phyloP scores from a whole-genome alignment of 148 eudicot genomes.

The Limonium bicolor region DNA sequence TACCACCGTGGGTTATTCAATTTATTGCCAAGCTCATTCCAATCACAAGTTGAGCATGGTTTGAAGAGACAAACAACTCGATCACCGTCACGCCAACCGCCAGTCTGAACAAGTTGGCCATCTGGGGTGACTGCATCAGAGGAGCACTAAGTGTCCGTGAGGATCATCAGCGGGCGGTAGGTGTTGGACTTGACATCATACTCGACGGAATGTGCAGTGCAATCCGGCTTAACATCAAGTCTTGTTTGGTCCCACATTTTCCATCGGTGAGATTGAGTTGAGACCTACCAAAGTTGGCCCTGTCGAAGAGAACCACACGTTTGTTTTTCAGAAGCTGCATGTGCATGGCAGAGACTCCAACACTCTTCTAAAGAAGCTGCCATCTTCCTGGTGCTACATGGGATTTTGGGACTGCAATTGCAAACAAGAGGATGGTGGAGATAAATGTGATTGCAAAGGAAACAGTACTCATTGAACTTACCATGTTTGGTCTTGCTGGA shows the following conservation, averaged over 20 bases:
- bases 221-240: constrained; percentile 17
- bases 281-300: constrained; percentile 43
- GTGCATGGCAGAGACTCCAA: constrained; percentile 48
- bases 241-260: constrained; percentile 23
- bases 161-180: constrained; percentile 49
- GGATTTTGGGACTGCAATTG: too few relatives aligned
- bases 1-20: constrained; percentile 27
- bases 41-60: constrained; percentile 24
- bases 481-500: too few relatives aligned
- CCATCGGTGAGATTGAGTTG: constrained; percentile 17
- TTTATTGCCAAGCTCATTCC: constrained; percentile 22
- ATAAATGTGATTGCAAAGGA: too few relatives aligned
- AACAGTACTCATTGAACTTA: too few relatives aligned
- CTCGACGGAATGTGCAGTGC: constrained; percentile 71
- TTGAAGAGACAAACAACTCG: constrained; percentile 26
- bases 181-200: constrained; percentile 32
- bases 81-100: constrained; percentile 65
- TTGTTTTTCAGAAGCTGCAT: constrained; percentile 38
- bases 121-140: constrained; percentile 39
- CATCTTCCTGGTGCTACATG: too few relatives aligned
- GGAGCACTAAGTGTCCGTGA: constrained; percentile 69
- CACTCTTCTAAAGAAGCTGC: too few relatives aligned
- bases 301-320: constrained; percentile 32
- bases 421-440: too few relatives aligned
- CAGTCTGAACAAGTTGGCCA: constrained; percentile 54